These are phyloP conservation scores for Ceratocystis albifundus DNA, from an alignment of 2,329 filamentous ascomycete species.

Conservation along the genomic window DNA sequence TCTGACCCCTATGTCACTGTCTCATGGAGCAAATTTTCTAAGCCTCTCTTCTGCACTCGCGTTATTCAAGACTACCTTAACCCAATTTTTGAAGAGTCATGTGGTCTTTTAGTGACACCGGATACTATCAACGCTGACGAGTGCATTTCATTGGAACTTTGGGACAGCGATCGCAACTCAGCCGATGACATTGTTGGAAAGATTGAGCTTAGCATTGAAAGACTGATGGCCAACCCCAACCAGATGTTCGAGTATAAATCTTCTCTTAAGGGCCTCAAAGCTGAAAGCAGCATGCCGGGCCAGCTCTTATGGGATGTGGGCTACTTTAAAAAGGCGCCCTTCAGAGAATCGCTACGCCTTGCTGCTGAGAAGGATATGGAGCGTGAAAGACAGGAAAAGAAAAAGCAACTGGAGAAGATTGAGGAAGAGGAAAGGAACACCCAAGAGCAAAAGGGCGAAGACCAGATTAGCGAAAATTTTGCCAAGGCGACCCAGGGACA, in stretches of 20 bases:
- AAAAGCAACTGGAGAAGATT: slow-evolving; percentile 14
- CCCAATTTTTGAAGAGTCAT: slow-evolving; percentile 80
- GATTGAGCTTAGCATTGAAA: slow-evolving; percentile 83
- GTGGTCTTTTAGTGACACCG: slow-evolving; percentile 72
- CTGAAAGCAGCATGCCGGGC: slow-evolving; percentile 79
- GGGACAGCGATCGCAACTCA: slow-evolving; percentile 88
- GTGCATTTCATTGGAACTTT: slow-evolving; percentile 83
- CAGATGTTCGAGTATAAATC: slow-evolving; percentile 87
- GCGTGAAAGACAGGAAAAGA: slow-evolving; percentile 21
- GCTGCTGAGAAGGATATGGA: slow-evolving; percentile 54
- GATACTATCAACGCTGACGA: slow-evolving; percentile 90
- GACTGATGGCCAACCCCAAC: slow-evolving; percentile 83
- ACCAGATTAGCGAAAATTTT: neutral
- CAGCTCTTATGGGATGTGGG: slow-evolving; percentile 94
- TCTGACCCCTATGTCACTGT: slow-evolving; percentile 94
- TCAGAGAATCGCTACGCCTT: slow-evolving; percentile 71
- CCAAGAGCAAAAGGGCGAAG: neutral
- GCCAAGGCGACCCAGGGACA: slow-evolving; percentile 8
- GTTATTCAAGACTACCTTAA: slow-evolving; percentile 93
- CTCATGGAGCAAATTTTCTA: slow-evolving; percentile 90
- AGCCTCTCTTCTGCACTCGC: slow-evolving; percentile 94
- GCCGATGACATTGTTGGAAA: slow-evolving; percentile 94
- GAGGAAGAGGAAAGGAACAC: slow-evolving; percentile 7
- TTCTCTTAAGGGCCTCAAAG: slow-evolving; percentile 68
- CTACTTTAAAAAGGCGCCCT: slow-evolving; percentile 83